These are phyloP conservation scores for Annona squamosa DNA, from an alignment of 164 flowering plant genomes.

Conservation along the genomic window DNA sequence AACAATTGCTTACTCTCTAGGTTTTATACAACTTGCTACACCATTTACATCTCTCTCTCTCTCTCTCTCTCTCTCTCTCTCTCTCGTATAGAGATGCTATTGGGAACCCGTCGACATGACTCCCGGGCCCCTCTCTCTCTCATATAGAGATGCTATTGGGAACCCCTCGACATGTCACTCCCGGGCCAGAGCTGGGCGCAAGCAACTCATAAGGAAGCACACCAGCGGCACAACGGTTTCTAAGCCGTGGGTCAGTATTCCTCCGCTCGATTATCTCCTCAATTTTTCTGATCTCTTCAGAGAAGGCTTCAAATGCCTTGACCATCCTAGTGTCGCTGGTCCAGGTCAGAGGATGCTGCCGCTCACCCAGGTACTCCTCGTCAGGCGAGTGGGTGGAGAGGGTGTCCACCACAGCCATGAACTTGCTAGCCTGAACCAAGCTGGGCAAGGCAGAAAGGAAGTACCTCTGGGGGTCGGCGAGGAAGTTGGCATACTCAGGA, in stretches of 20 bases:
- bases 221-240: slow-evolving; percentile 89
- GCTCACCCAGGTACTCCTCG: slow-evolving; percentile 87
- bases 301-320: slow-evolving; percentile 63
- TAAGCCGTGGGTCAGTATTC: slow-evolving; percentile 44
- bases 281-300: slow-evolving; percentile 57
- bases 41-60: no score
- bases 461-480: slow-evolving; percentile 63
- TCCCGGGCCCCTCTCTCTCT: slow-evolving; percentile 33
- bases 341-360: slow-evolving; percentile 71
- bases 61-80: no score
- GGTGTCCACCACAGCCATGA: slow-evolving; percentile 89
- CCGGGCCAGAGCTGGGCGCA: slow-evolving; percentile 78
- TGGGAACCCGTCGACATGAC: slow-evolving; percentile 93
- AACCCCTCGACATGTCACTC: slow-evolving; percentile 86
- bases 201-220: slow-evolving; percentile 86
- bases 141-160: slow-evolving; percentile 79
- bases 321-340: slow-evolving; percentile 58
- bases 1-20: no score
- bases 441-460: slow-evolving; percentile 68
- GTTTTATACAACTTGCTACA: no score
- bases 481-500: slow-evolving; percentile 54
- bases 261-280: slow-evolving; percentile 75
- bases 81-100: slow-evolving; percentile 56
- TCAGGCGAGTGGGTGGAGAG: slow-evolving; percentile 88
- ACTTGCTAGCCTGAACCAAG: slow-evolving; percentile 59